phyloP scores from a whole-genome alignment of 768 basidiomycete species.

The Boletus reticuloceps region DNA sequence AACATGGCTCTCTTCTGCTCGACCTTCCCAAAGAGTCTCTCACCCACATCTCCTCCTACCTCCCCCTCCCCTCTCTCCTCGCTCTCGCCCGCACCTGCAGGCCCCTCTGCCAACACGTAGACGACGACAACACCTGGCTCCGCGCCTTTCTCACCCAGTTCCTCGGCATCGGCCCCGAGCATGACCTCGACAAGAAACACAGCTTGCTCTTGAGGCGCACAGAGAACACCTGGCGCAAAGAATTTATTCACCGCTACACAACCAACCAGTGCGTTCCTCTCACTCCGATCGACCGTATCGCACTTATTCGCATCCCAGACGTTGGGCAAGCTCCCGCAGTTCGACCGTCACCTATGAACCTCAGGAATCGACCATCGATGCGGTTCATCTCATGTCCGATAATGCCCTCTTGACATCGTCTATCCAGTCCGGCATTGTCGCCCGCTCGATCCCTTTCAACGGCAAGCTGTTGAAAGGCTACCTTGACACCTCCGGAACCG shows the following conservation, averaged over 20 bases:
- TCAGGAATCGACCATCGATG: constrained; percentile 52
- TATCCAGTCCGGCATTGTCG: constrained; percentile 64
- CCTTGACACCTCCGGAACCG: constrained; percentile 60
- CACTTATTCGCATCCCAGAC: constrained; percentile 41
- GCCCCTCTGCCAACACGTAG: constrained; percentile 60
- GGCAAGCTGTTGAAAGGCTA: constrained; percentile 71
- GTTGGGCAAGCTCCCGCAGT: constrained; percentile 66
- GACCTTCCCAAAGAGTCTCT: constrained; percentile 68
- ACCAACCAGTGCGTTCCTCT: constrained; percentile 46
- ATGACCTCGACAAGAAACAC: constrained; percentile 44
- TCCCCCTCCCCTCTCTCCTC: constrained; percentile 61
- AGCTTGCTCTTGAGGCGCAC: constrained; percentile 53
- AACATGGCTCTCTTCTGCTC: constrained; percentile 55
- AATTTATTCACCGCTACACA: constrained; percentile 59
- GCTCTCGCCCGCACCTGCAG: constrained; percentile 53
- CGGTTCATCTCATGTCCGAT: constrained; percentile 59
- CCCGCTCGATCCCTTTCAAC: constrained; percentile 68
- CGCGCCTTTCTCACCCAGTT: constrained; percentile 70
- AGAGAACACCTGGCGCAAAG: constrained; percentile 64
- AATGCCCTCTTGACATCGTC: constrained; percentile 59
- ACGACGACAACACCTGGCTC: constrained; percentile 78
- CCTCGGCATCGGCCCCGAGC: constrained; percentile 64
- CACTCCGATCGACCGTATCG: background rate
- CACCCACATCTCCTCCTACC: constrained; percentile 71
- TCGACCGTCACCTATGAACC: constrained; percentile 63